Conservation (phyloP, 2,329 filamentous ascomycete species). For the Aspergillus hiratsukae region DNA sequence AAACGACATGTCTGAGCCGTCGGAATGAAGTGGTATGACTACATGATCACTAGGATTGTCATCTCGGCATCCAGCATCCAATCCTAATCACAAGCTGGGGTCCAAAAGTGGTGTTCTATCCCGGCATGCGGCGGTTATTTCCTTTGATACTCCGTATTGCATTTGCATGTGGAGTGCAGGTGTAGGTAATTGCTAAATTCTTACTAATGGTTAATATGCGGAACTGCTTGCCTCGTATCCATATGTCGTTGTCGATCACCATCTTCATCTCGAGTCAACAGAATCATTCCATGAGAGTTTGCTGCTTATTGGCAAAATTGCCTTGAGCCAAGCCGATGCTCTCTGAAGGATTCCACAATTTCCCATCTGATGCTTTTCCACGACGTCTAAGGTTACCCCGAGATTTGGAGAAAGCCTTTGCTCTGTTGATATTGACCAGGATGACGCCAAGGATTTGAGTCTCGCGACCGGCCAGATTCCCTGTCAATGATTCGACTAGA, state of each 20-base stretch:
- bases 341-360: neutral
- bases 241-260: neutral
- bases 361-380: neutral
- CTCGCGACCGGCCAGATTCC: conserved; percentile 6
- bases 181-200: neutral
- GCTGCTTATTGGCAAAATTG: neutral
- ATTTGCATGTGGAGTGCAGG: neutral
- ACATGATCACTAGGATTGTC: neutral
- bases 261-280: no score
- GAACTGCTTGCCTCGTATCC: neutral
- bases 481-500: neutral
- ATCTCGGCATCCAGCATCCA: neutral
- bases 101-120: neutral
- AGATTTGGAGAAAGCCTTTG: neutral
- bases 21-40: neutral
- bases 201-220: neutral
- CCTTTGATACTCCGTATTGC: neutral
- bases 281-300: neutral
- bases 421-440: neutral
- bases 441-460: neutral
- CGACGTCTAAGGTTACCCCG: neutral
- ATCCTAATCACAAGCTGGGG: neutral
- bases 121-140: neutral
- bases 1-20: neutral
- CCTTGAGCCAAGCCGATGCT: neutral